These are phyloP conservation scores for Neopestalotiopsis sp. DNA, from an alignment of 2,329 filamentous ascomycete genomes.

Conservation along the genomic window DNA sequence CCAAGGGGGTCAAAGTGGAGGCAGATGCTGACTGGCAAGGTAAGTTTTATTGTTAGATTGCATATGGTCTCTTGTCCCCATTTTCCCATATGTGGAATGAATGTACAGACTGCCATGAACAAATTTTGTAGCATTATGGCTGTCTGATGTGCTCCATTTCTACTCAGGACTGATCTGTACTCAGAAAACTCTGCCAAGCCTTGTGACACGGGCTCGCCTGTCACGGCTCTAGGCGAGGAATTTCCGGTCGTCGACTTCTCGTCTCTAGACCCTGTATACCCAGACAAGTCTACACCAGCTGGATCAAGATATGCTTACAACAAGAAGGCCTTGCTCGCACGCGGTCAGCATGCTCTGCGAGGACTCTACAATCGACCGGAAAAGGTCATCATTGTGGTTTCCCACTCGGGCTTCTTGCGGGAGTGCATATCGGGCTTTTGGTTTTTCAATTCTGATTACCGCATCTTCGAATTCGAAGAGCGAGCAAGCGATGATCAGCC, in stretches of 20 bases:
- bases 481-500: conserved; percentile 31
- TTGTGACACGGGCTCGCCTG: conserved; percentile 65
- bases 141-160: not conserved
- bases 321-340: conserved; percentile 55
- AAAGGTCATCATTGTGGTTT: conserved; percentile 68
- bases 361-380: conserved; percentile 60
- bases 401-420: conserved; percentile 69
- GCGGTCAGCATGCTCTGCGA: conserved; percentile 57
- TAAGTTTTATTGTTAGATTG: conserved; percentile 33
- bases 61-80: not conserved
- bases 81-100: not conserved
- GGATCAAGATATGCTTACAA: conserved; percentile 59
- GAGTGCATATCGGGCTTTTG: conserved; percentile 59
- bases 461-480: conserved; percentile 61
- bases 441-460: conserved; percentile 69
- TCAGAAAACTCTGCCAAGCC: conserved; percentile 61
- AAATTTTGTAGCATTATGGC: not conserved
- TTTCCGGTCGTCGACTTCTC: conserved; percentile 65
- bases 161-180: not conserved
- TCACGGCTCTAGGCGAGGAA: conserved; percentile 47
- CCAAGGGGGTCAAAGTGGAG: conserved; percentile 57
- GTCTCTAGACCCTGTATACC: conserved; percentile 62
- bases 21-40: conserved; percentile 71
- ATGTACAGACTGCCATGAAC: not conserved
- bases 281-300: conserved; percentile 62